phyloP scores from a whole-genome alignment of 805 yeast genomes.

The Candida montana region DNA sequence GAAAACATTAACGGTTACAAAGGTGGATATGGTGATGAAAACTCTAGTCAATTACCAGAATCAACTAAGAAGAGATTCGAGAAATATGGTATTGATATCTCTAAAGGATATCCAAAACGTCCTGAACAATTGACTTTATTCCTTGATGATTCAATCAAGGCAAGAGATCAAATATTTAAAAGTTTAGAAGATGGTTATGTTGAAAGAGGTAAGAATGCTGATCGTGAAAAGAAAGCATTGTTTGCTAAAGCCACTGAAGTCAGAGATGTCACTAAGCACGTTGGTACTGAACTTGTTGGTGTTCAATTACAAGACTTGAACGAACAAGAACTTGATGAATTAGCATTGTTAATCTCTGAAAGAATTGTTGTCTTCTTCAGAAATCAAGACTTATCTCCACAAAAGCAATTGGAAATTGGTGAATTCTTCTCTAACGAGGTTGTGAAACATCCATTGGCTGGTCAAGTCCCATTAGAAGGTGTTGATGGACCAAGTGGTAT shows the following conservation, averaged over 20 bases:
- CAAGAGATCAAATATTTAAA: conserved; percentile 25
- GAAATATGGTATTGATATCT: conserved; percentile 31
- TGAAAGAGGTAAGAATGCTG: conserved; percentile 35
- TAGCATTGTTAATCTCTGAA: conserved; percentile 42
- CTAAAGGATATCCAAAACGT: conserved; percentile 35
- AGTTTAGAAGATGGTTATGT: conserved; percentile 28
- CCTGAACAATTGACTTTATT: conserved; percentile 34
- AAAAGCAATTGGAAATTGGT: conserved; percentile 15
- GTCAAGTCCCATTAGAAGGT: conserved; percentile 28
- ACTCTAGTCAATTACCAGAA: conserved; percentile 20
- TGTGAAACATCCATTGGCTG: conserved; percentile 36
- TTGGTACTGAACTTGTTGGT: conserved; percentile 48
- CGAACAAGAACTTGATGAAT: conserved; percentile 41
- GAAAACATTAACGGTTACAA: conserved; percentile 9
- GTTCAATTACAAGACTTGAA: conserved; percentile 38
- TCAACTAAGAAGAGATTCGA: conserved; percentile 28
- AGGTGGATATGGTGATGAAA: conserved; percentile 13
- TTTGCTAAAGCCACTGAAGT: conserved; percentile 39
- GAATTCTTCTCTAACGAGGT: conserved; percentile 28
- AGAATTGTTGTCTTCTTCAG: conserved; percentile 45
- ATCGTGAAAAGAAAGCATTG: conserved; percentile 37
- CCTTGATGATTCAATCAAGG: conserved; percentile 35
- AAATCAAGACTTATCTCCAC: conserved; percentile 17
- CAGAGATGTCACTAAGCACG: conserved; percentile 36
- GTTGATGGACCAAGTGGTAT: conserved; percentile 26